phyloP scores from a whole-genome alignment of 768 basidiomycete species.

The Hygrophorus pudorinus region DNA sequence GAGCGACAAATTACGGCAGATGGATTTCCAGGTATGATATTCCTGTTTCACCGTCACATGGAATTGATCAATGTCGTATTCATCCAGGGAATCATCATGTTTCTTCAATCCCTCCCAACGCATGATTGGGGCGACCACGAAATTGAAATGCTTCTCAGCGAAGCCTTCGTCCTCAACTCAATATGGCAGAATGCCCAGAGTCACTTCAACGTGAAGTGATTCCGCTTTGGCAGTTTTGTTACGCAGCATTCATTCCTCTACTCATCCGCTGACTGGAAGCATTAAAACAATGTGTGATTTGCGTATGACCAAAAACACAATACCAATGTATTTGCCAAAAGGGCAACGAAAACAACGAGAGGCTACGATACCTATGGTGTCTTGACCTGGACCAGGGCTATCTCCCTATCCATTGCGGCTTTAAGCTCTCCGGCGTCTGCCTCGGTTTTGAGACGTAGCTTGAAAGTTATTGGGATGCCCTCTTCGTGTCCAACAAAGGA shows the following conservation, averaged over 20 bases:
- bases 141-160: constrained; percentile 88
- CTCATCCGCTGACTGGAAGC: not conserved
- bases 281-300: not conserved
- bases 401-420: constrained; percentile 51
- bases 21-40: constrained; percentile 90
- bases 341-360: not conserved
- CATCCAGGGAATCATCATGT: constrained; percentile 93
- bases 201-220: constrained; percentile 58
- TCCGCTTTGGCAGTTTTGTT: no score
- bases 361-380: constrained; percentile 10
- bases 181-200: constrained; percentile 92
- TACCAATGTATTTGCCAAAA: not conserved
- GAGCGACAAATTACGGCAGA: constrained; percentile 86
- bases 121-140: constrained; percentile 95
- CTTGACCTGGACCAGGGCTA: constrained; percentile 37
- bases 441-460: constrained; percentile 49
- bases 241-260: not conserved
- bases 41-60: not conserved
- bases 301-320: not conserved
- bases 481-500: constrained; percentile 65
- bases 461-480: constrained; percentile 48
- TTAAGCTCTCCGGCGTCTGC: constrained; percentile 48
- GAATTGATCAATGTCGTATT: constrained; percentile 1
- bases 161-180: constrained; percentile 90
- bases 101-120: constrained; percentile 85